phyloP scores from a whole-genome alignment of 208 protist genomes.

The Leishmania mexicana region DNA sequence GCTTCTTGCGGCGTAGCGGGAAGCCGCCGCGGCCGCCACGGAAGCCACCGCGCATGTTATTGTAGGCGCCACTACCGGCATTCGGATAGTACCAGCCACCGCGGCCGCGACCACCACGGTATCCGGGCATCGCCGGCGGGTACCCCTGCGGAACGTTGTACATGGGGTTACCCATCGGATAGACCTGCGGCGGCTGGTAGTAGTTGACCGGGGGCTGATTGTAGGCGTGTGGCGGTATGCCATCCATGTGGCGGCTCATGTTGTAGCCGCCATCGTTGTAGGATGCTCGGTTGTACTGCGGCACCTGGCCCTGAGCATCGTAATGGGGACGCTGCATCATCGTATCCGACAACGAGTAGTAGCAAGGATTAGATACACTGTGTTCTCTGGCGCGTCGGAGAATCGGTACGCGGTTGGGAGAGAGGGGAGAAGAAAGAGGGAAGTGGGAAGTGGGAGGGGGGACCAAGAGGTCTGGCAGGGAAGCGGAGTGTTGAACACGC shows the following conservation, averaged over 20 bases:
- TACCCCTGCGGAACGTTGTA: slow-evolving; percentile 31
- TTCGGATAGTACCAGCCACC: slow-evolving; percentile 31
- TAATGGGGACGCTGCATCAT: slow-evolving; percentile 33
- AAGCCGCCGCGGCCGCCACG: slow-evolving; percentile 56
- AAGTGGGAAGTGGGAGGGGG: neutral
- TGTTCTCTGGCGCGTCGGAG: neutral
- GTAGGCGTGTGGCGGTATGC: slow-evolving; percentile 36
- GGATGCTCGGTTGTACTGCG: slow-evolving; percentile 34
- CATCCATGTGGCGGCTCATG: slow-evolving; percentile 26
- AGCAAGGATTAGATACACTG: neutral
- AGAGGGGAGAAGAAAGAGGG: neutral
- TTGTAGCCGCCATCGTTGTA: slow-evolving; percentile 36
- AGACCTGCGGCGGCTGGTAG: slow-evolving; percentile 34
- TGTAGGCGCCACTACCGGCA: slow-evolving; percentile 32
- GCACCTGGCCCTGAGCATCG: slow-evolving; percentile 17
- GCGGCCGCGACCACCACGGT: slow-evolving; percentile 23
- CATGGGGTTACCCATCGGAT: slow-evolving; percentile 39
- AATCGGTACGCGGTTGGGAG: neutral
- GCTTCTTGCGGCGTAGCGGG: slow-evolving; percentile 58
- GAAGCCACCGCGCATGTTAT: slow-evolving; percentile 39
- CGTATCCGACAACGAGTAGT: slow-evolving; percentile 8
- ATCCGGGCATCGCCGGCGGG: slow-evolving; percentile 26
- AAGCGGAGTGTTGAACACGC: neutral
- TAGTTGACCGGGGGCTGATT: slow-evolving; percentile 22
- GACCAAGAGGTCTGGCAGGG: neutral